Base-by-base conservation (phyloP, 1,139 yeast genomes). In the Saccharomycopsis crataegensis region DNA sequence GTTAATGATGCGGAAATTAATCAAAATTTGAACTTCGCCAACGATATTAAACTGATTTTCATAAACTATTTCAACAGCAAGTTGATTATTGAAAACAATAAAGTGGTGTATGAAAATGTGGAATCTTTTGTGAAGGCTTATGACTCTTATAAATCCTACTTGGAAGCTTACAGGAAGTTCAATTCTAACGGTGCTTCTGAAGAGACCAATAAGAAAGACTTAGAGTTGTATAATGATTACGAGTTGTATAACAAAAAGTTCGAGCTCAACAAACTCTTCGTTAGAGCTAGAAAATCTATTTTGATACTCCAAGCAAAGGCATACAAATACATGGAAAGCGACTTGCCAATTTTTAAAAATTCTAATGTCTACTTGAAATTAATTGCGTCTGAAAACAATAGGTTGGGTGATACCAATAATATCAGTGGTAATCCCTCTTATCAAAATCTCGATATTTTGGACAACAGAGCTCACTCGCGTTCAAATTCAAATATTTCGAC, bases 281-380 rank as follows among this genome's bases (percentile, higher is more conserved):
- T 68, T 16, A 66, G 67, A 38, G 89, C 89, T 0, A 70, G 94
- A 58, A 74, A 72, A 53, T 72, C 80, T 3, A 69, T 88, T 28
- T 68, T 88, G 44, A 66, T 72, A 3, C 64, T 84, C 3, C 96
- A 88, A 61, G 67, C 70, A 14, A 74, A 74, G 12, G 74, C 79
- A 0, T 80, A 71, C 57, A 67, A 70, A 28, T 66, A 72, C 12
- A 73, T 88, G 71, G 68, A 67, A 1, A 67, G 71, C 5, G 86
- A 79, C 62, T 76, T 82, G 57, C 73, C 73, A n/a, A 76, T 73
- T 6, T 87, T 86, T 65, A 80, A 80, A 59, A 69, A 67, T 43
- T 78, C 84, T 0, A 78, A 75, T 50, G 60, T 69, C 1, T 80
- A 76, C 62, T 60, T 76, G 52, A 74, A 77, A 57, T 68, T 75